Evolutionary conservation across 805 yeast genomes (phyloP).

Genomic region (Kodamaea leandrae): DNA sequence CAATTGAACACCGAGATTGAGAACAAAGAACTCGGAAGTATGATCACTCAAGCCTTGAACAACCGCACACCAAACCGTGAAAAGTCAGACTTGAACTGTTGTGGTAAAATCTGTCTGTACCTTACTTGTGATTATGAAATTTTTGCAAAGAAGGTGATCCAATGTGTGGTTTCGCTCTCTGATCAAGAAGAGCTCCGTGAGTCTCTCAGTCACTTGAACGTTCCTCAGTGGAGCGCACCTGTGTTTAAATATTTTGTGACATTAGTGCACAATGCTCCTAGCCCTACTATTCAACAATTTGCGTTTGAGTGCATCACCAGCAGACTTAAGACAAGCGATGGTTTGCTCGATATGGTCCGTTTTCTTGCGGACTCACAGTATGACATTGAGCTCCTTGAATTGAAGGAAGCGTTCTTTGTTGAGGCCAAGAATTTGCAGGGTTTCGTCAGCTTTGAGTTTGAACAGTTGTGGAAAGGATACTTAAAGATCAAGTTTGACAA

Average conservation of each 20-base stretch:
- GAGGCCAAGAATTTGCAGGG: conserved; percentile 14
- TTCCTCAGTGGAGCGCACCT: conserved; percentile 30
- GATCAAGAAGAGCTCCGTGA: conserved; percentile 26
- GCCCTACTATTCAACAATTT: conserved; percentile 24
- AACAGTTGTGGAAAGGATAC: conserved; percentile 20
- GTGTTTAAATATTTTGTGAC: conserved; percentile 31
- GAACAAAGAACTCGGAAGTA: conserved; percentile 13
- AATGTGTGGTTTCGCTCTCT: conserved; percentile 27
- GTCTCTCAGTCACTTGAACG: conserved; percentile 18
- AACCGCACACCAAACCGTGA: conserved; percentile 16
- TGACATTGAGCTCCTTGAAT: conserved; percentile 24
- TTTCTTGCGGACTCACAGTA: conserved; percentile 26
- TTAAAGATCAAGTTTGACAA: conserved; percentile 13
- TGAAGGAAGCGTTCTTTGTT: conserved; percentile 18
- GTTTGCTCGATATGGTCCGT: conserved; percentile 19
- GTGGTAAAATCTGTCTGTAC: conserved; percentile 21
- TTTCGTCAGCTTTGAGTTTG: conserved; percentile 15
- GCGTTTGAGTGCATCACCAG: conserved; percentile 20
- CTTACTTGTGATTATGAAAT: conserved; percentile 20
- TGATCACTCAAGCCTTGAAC: conserved; percentile 19
- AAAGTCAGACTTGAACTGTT: conserved; percentile 19
- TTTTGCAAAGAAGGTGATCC: conserved; percentile 34
- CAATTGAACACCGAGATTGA: conserved; percentile 3
- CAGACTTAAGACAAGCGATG: conserved; percentile 17
- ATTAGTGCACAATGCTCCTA: conserved; percentile 38